Evolutionary conservation across 345 rosid species (phyloP), one percentile per base, ranked within the genome.

Genomic region (Schrenkiella parvula): DNA sequence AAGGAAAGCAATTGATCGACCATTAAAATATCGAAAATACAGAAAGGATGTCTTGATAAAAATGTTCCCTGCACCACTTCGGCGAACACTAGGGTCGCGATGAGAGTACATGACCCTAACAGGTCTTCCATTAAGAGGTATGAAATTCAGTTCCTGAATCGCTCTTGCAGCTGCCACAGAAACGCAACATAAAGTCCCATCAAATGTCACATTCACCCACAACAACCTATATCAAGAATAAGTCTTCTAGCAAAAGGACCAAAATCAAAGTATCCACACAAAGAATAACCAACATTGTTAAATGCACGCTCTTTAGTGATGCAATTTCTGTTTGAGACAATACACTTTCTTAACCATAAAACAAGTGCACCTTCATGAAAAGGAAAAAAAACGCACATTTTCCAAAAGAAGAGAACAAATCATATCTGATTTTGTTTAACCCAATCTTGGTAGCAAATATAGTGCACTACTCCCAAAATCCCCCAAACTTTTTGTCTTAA

Each of bases 61-160:
- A 17, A 95, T 95, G 71, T 95, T 95, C 32, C 99, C 97, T n/a
- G 95, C 65, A 38, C 99, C 99, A 86, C 97, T 91, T 79, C 81
- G 86, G 55, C 90, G 91, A 72, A 84, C 60, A 56, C 85, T 87
- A 7, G 92, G 89, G 65, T 88, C 93, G 25, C 93, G 90, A 56
- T 83, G 93, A 50, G 97, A 93, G 74, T 86, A 88, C 97, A 89
- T 89, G 39, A 93, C 72, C 82, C 98, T 83, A 17, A 93, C 83
- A 32, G 92, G 84, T 57, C 77, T 88, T 21, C 91, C 97, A 80
- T 91, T 85, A 25, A 93, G 75, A 70, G 90, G 87, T 25, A 91
- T 77, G 72, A 83, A 93, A 76, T 93, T 93, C 58, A 93, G 83
- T 71, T 82, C 6, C 22, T 93, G 95, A 83, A 93, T 38, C 29